Conservation (phyloP, 2,329 filamentous ascomycete species). For the Trichophyton benhamiae region DNA sequence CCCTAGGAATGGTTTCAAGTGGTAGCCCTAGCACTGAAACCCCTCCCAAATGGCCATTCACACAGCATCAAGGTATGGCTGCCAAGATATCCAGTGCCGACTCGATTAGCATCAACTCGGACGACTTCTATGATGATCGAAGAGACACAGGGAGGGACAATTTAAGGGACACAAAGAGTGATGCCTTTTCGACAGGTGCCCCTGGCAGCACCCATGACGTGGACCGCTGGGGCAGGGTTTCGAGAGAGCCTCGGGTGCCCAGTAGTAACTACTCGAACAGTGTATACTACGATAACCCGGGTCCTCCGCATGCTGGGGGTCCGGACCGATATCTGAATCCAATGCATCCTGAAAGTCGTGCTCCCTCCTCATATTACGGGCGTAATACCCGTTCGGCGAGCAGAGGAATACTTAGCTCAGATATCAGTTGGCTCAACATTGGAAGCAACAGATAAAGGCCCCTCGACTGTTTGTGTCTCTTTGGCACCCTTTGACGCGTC, state of each 20-base stretch:
- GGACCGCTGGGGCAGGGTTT: constrained; percentile 5
- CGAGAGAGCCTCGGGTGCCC: constrained; percentile 23
- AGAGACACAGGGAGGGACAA: constrained; percentile 12
- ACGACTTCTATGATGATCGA: constrained; percentile 23
- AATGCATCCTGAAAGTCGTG: constrained; percentile 8
- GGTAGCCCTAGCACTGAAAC: constrained; percentile 34
- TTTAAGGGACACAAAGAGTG: constrained; percentile 8
- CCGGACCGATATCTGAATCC: constrained; percentile 13
- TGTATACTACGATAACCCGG: constrained; percentile 23
- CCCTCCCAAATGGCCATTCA: constrained; percentile 20
- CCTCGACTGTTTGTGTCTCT: neutral
- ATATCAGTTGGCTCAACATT: constrained; percentile 36
- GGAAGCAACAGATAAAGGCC: constrained; percentile 7
- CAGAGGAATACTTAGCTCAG: constrained; percentile 22
- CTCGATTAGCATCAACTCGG: constrained; percentile 28
- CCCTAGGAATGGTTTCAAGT: constrained; percentile 29
- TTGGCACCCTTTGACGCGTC: neutral
- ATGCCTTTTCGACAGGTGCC: constrained; percentile 20
- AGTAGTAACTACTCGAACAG: constrained; percentile 34
- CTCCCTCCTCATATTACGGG: neutral
- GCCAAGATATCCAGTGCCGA: constrained; percentile 34
- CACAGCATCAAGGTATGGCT: constrained; percentile 29
- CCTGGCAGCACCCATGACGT: constrained; percentile 20
- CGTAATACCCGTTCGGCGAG: neutral
- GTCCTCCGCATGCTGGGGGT: constrained; percentile 10